Base-by-base conservation (phyloP, 108 stramenopile genomes). In the Discostella stelligeroides region DNA sequence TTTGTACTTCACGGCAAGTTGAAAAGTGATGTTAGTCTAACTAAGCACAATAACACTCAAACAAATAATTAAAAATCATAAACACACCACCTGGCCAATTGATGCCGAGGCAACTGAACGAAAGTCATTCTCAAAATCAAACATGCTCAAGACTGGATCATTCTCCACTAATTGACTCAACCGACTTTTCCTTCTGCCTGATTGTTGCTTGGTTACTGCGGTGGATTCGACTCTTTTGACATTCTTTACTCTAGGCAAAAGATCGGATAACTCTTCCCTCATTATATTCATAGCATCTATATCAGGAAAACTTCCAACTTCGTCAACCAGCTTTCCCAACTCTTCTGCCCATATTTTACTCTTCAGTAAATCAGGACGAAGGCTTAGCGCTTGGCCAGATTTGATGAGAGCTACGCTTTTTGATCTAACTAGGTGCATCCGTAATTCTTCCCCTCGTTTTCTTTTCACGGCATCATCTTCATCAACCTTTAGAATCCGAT, bases 281-380 rank as follows among this genome's bases (percentile, higher is more conserved):
- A 92, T 89, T 40, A 92, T 92, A 34, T 78, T 83, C 90, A 91
- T 88, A 17, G 93, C 93, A 11, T 90, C 86, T 8, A 82, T 42
- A 58, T 94, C 90, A 25, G 83, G 65, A 80, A 94, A 94, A 12
- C 86, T 61, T 18, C 90, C 93, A 12, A 94, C 93, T 39, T 86
- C 93, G 77, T 94, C 93, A 12, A 91, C 90, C 30, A 94, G 70
- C 53, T 91, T 94, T 40, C 90, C 90, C 20, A 95, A 63, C 59
- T 92, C 89, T 50, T 91, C 87, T 18, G 90, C 89, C 91, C 91
- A 95, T 39, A 88, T 80, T 59, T 78, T 76, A 60, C 85, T 85
- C 50, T 80, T 79, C 9, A 92, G 68, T 24, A 95, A 59, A 67
- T 95, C 94, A 38, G 89, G 89, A 58, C 94, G 88, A 25, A 95